A percentile compares a stretch with the other conserved stretches of the same genome.
These are phyloP conservation scores for Ganoderma lucidum DNA, from an alignment of 1,284 basidiomycete genomes.

Conservation along the genomic window DNA sequence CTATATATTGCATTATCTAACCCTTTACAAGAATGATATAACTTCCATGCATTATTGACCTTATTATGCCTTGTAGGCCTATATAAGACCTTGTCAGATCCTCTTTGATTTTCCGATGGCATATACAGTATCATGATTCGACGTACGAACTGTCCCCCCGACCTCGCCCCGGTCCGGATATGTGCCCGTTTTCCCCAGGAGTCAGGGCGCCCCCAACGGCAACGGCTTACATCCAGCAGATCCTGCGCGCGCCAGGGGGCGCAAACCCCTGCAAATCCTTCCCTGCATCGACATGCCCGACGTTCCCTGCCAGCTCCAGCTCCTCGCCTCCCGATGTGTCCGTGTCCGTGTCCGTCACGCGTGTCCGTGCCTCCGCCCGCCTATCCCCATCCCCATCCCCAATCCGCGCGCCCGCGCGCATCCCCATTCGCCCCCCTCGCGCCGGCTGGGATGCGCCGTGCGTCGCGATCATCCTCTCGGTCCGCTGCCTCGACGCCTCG, in stretches of 20 bases:
- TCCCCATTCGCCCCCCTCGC: no score
- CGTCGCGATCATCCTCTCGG: background rate
- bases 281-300: conserved; percentile 11
- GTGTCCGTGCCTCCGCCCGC: background rate
- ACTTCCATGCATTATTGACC: no score
- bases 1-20: no score
- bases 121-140: no score
- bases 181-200: background rate
- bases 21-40: no score
- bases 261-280: conserved; percentile 6
- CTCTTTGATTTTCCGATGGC: no score
- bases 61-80: no score
- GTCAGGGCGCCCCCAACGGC: no score
- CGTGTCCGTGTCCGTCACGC: background rate
- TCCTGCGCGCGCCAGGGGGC: background rate
- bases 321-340: background rate
- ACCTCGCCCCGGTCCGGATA: background rate
- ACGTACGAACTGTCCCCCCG: background rate
- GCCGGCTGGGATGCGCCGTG: background rate
- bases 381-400: background rate
- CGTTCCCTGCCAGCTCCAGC: background rate
- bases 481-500: background rate
- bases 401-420: background rate
- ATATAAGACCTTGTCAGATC: no score
- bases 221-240: background rate